Base-by-base conservation (phyloP, 2,329 filamentous ascomycete genomes). In the Penicillium sp. region DNA sequence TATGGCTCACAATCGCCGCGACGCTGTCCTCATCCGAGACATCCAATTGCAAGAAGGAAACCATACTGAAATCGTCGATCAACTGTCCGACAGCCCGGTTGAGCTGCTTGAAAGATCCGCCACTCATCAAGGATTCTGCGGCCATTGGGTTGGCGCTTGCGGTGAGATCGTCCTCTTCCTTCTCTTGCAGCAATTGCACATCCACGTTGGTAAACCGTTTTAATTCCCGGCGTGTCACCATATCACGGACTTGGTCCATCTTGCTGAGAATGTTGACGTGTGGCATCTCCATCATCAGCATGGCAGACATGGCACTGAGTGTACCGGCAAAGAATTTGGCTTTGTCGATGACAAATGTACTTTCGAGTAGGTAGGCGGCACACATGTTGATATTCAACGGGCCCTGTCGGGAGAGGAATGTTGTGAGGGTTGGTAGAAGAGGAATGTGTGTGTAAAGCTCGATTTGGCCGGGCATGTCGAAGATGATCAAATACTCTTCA, bases 381-480 rank as follows among this genome's bases (percentile, higher is more conserved):
- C 93, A 97, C 67, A 97, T 86, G 69, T 89, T 91, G 72, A 97
- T 89, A 75, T 96, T 93, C 65, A 97, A 82, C 21, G 88, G 85
- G 9, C 93, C 93, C 12, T 86, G 81, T 62, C 89, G 86, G 42
- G 89, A 91, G 51, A 97, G 83, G 72, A 91, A 91, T 69, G 88
- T 89, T 64, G 93, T 87, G 48, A 99, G 84, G 21, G 87, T 85
- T 1, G 94, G 94, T 33, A 99, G 81, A 64, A 99, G 89, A 40
- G 94, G 94, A 35, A 97, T 90, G 74, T 99, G 94, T 2, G 93
- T 97, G 79, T 97, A 99, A 15, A 99, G 86, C 78, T 99, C 94
- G 75, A 99, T 97, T 80, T 99, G 94, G 57, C 94, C 94, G 0
- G 94, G 94, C 90, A 97, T 97, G 78, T 99, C 94, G 78, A 99